phyloP scores from a whole-genome alignment of 164 flowering plant genomes.

The Berberis thunbergii region DNA sequence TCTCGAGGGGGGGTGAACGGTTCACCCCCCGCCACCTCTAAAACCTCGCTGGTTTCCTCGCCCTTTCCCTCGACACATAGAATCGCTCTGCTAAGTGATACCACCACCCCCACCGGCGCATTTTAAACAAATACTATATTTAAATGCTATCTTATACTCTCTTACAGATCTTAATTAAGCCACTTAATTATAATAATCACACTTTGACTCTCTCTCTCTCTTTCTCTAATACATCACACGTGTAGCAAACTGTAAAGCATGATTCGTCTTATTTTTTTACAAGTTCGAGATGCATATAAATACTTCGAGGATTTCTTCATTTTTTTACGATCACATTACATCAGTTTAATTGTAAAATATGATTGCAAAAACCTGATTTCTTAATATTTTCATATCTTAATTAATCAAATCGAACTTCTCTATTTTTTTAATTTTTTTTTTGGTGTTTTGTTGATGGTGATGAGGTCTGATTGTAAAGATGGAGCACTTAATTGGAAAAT shows the following conservation, averaged over 20 bases:
- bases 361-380: no score
- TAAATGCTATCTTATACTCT: conserved; percentile 2
- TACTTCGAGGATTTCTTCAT: no score
- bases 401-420: background rate
- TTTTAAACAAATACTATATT: background rate
- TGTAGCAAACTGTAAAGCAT: background rate
- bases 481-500: no score
- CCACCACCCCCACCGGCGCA: background rate
- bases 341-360: no score
- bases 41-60: no score
- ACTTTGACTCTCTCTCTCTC: background rate
- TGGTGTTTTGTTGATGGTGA: background rate
- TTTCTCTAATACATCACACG: background rate
- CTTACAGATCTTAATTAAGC: background rate
- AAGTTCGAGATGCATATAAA: no score
- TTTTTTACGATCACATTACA: no score
- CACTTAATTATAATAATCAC: background rate
- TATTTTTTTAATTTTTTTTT: no score
- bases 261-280: background rate
- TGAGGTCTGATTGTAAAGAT: no score
- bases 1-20: no score
- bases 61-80: no score
- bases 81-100: background rate
- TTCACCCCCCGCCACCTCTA: no score
- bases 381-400: background rate